Percentiles rank a stretch among this genome's conserved stretches.
Evolutionary conservation across 257 asterid species (phyloP).

Genomic region (Salvia rosmarinus): DNA sequence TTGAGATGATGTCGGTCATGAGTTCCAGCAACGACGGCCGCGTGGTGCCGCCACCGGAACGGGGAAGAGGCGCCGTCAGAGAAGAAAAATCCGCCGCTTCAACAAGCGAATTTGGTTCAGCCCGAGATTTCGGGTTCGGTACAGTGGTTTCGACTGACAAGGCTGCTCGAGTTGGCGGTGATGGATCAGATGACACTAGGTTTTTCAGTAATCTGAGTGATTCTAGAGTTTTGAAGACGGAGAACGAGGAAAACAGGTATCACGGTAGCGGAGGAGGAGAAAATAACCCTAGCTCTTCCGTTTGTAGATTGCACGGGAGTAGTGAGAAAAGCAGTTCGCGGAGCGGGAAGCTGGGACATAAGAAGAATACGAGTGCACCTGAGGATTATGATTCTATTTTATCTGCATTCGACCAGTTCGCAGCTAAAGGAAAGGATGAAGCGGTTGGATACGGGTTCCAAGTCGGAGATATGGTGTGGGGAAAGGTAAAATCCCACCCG

Average conservation of each 20-base stretch:
- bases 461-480: constrained; percentile 99
- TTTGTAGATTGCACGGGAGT: constrained; percentile 20
- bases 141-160: constrained; percentile 21
- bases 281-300: constrained; percentile 19
- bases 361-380: background rate
- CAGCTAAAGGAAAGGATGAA: constrained; percentile 49
- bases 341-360: constrained; percentile 18
- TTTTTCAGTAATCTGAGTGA: constrained; percentile 26
- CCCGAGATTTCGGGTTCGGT: constrained; percentile 17
- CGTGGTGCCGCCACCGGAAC: constrained; percentile 19
- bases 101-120: background rate
- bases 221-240: constrained; percentile 28
- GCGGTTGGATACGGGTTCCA: constrained; percentile 65
- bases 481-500: constrained; percentile 96
- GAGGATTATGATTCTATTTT: constrained; percentile 39
- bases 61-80: constrained; percentile 12
- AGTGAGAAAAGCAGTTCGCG: background rate
- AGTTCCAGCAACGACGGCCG: constrained; percentile 32
- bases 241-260: constrained; percentile 3
- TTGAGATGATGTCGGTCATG: constrained; percentile 31
- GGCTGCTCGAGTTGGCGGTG: constrained; percentile 26
- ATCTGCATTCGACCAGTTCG: constrained; percentile 70
- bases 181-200: constrained; percentile 26
- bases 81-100: constrained; percentile 21
- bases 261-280: constrained; percentile 3